Base-by-base conservation (phyloP, 495 filamentous ascomycete species). In the Aspergillus campestris region DNA sequence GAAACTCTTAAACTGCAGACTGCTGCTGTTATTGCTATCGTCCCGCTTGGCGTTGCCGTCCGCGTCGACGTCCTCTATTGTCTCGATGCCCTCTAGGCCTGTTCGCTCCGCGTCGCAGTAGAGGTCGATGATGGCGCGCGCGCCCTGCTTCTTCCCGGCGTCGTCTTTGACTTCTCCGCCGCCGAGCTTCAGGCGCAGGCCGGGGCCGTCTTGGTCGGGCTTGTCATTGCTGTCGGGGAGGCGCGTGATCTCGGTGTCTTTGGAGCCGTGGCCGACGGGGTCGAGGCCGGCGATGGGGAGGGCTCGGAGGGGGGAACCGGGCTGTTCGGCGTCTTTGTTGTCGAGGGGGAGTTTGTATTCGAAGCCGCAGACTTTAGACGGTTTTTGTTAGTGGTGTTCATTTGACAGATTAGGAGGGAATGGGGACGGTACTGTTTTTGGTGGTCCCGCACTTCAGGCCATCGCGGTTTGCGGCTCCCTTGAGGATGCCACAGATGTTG, bases 121-220 rank as follows among this genome's bases (percentile, higher is more conserved):
- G 48, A 97, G 90, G 51, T 96, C 87, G 18, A 97, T 77, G 6
- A 94, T 68, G 5, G 88, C 86, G 44, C 71, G 70, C 48, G 89
- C 82, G 40, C 73, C 55, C 40, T 75, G 65, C 40, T 70, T 62
- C 44, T 78, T 69, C 36, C 59, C 60, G 18, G 65, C 59, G 3
- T 62, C 43, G 14, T 65, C 62, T 10, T 66, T 58, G 51, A 79
- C 82, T 38, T 67, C 65, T 7, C 82, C 87, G 5, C 90, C 89
- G 34, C 79, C 66, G 18, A 96, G 62, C 52, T 82, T 78, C 0
- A 94, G 51, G 12, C 73, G 71, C 8, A 97, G 47, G 0, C 92
- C 92, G 51, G 88, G 75, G 36, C 73, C 77, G 0, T 73, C 66
- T 7, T 72, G 59, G 48, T 89, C 86, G 5, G 72, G 58, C 32